Base-by-base conservation (phyloP, 495 filamentous ascomycete species). In the Talaromyces borbonicus region DNA sequence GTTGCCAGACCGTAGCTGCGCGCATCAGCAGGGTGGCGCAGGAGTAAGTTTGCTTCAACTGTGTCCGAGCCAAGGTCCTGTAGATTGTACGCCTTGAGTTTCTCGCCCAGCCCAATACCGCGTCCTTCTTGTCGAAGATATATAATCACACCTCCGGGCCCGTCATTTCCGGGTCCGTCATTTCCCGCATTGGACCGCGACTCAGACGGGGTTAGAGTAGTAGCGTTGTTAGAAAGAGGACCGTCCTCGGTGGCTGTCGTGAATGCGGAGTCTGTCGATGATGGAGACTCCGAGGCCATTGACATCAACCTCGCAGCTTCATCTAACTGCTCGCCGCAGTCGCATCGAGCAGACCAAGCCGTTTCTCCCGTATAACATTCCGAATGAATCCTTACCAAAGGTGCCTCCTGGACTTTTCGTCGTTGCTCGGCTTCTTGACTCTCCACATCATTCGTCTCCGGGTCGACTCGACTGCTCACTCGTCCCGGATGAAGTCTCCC, bases 341-440 rank as follows among this genome's bases (percentile, higher is more conserved):
- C 92, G 62, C 92, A 99, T 4, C 92, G 79, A 19, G 93, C 90
- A 1, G 87, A 94, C 92, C 92, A 97, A 0, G 90, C 90, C 0
- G 90, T 97, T 68, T 99, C 92, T 11, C 92, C 92, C 0, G 92
- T 99, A 62, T 99, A 99, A 69, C 92, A 99, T 61, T 99, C 92
- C 6, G 85, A 92, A 61, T 99, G 92, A 61, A 99, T 97, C 45
- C 92, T 75, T 12, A 97, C 90, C 29, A 97, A 69, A 0, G 93
- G 89, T 4, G 71, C 53, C 52, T 61, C 56, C 51, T 48, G 31
- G 8, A 48, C 26, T 16, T 32, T 16, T 46, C 18, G 15, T 31
- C 14, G 11, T 18, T 49, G 16, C 1, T 49, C 29, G 18, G 37
- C 19, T 18, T 18, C 43, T 16, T 39, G 19, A 22, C 4, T 12